Evolutionary conservation across 108 stramenopile species (phyloP).

Genomic region (Poteriospumella lacustris): DNA sequence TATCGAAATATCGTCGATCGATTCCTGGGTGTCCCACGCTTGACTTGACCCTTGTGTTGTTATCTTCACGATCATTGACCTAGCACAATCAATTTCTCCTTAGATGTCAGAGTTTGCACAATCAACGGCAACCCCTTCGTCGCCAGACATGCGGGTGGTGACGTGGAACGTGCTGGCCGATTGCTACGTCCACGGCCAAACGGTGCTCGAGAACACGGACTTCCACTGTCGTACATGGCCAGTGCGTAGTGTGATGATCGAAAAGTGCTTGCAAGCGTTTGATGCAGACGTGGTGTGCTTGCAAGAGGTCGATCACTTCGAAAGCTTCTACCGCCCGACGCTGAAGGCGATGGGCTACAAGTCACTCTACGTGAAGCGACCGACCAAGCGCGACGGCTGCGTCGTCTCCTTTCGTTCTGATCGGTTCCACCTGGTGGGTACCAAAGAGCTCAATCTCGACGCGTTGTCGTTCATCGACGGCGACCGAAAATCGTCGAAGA

Average conservation of each 20-base stretch:
- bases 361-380: background rate
- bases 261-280: background rate
- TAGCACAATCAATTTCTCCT: too few relatives aligned
- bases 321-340: background rate
- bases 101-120: too few relatives aligned
- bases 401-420: background rate
- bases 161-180: slow-evolving; percentile 8
- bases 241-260: background rate
- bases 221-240: background rate
- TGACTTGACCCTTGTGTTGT: too few relatives aligned
- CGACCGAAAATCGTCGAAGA: background rate
- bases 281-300: background rate
- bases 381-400: slow-evolving; percentile 1
- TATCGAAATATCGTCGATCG: too few relatives aligned
- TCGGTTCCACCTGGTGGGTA: background rate
- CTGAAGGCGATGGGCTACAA: background rate
- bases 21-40: too few relatives aligned
- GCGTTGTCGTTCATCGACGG: background rate
- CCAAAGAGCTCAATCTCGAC: background rate
- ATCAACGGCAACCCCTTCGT: too few relatives aligned
- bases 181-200: background rate
- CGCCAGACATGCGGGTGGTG: background rate
- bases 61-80: too few relatives aligned
- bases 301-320: slow-evolving; percentile 10
- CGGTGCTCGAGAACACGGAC: background rate